These are phyloP conservation scores for Podila verticillata DNA, from an alignment of 192 early-diverging fungal species.

Conservation along the genomic window DNA sequence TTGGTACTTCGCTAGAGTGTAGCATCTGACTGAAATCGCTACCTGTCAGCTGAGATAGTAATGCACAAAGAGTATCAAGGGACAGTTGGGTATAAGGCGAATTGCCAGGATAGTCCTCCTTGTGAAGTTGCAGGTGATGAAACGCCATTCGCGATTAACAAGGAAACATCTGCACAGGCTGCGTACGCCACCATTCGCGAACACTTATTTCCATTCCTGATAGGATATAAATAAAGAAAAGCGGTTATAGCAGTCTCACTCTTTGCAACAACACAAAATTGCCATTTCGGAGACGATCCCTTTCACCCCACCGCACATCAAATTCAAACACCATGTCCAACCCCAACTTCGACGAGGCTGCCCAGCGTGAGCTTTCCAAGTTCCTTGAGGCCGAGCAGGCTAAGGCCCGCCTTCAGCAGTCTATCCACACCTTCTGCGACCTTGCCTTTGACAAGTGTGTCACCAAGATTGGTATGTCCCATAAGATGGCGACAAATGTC, in stretches of 20 bases:
- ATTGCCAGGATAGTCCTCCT: too few species aligned
- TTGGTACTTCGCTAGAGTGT: too few species aligned
- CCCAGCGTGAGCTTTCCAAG: constrained; percentile 63
- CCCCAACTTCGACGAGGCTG: constrained; percentile 59
- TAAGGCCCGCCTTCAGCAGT: constrained; percentile 66
- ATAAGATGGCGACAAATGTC: background rate
- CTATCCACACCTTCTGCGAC: constrained; percentile 69
- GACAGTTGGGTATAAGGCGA: too few species aligned
- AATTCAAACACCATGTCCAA: constrained; percentile 26
- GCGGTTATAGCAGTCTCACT: background rate
- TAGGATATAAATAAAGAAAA: background rate
- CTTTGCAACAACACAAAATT: background rate
- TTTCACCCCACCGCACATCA: background rate
- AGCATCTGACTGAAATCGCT: too few species aligned
- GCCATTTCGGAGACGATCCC: constrained; percentile 1
- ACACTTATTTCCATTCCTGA: background rate
- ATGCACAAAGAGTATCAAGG: too few species aligned
- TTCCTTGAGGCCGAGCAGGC: constrained; percentile 69
- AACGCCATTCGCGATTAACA: too few species aligned
- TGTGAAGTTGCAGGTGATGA: too few species aligned
- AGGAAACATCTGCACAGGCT: too few species aligned
- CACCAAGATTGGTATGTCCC: constrained; percentile 53
- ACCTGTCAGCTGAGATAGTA: too few species aligned
- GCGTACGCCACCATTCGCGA: background rate
- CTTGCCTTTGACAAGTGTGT: constrained; percentile 80